These are phyloP conservation scores for Nemania serpens DNA, from an alignment of 2,329 filamentous ascomycete genomes.

Conservation along the genomic window DNA sequence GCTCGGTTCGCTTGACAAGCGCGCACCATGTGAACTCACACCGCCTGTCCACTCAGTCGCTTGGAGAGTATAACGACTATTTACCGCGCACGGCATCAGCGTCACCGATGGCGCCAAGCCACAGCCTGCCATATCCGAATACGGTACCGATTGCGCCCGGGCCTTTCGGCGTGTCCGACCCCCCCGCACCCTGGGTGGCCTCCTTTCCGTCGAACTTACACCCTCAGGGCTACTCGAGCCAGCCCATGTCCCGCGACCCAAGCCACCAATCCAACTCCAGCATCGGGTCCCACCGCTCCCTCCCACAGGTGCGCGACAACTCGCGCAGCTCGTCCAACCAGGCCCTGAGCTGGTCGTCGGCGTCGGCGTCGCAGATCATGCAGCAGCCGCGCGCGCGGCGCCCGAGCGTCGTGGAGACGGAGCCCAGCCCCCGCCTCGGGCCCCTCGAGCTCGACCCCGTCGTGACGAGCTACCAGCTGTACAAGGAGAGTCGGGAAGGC, in stretches of 20 bases:
- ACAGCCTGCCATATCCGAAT: slow-evolving; percentile 33
- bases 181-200: slow-evolving; percentile 33
- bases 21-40: slow-evolving; percentile 16
- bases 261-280: slow-evolving; percentile 47
- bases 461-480: slow-evolving; percentile 39
- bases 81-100: not conserved
- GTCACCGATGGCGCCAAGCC: not conserved
- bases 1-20: slow-evolving; percentile 20
- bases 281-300: slow-evolving; percentile 33
- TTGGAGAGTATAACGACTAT: slow-evolving; percentile 30
- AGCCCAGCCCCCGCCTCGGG: slow-evolving; percentile 47
- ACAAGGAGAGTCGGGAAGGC: slow-evolving; percentile 17
- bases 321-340: slow-evolving; percentile 18
- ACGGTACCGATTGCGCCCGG: slow-evolving; percentile 31
- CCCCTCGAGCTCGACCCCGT: slow-evolving; percentile 33
- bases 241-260: slow-evolving; percentile 55
- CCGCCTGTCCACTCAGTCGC: slow-evolving; percentile 25
- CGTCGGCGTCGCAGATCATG: slow-evolving; percentile 37
- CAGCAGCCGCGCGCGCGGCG: slow-evolving; percentile 37
- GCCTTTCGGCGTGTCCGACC: slow-evolving; percentile 20
- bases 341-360: slow-evolving; percentile 32
- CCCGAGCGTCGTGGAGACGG: slow-evolving; percentile 50
- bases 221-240: slow-evolving; percentile 51
- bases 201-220: slow-evolving; percentile 34
- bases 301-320: slow-evolving; percentile 12